Evolutionary conservation across 2,329 filamentous ascomycete species (phyloP).

Genomic region (Botrytis paeoniae): DNA sequence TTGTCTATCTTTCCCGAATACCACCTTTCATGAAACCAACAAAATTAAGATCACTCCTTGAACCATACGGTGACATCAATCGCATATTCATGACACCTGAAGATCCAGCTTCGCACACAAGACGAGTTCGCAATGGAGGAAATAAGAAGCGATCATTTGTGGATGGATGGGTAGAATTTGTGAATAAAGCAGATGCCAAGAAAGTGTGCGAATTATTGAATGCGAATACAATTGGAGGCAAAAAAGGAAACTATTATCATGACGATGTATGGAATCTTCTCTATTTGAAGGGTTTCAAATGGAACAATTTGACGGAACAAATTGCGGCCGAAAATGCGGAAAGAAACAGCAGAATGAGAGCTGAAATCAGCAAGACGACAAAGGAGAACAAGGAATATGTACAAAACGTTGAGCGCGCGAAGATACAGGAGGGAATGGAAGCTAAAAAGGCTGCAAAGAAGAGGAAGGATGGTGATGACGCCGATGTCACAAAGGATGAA

Average conservation of each 20-base stretch:
- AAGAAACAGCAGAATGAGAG: conserved; percentile 68
- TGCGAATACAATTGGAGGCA: conserved; percentile 73
- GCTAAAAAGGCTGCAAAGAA: conserved; percentile 52
- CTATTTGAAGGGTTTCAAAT: conserved; percentile 82
- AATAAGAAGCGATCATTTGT: conserved; percentile 81
- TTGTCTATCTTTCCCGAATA: conserved; percentile 79
- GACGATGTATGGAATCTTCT: conserved; percentile 85
- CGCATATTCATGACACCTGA: conserved; percentile 79
- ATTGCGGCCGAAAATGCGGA: conserved; percentile 81
- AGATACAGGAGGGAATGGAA: conserved; percentile 74
- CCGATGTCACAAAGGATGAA: conserved; percentile 29
- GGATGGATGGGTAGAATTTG: conserved; percentile 85
- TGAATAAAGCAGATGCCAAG: conserved; percentile 73
- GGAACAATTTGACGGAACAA: conserved; percentile 70
- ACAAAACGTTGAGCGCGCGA: conserved; percentile 73
- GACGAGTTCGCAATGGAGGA: conserved; percentile 68
- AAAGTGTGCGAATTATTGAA: conserved; percentile 74
- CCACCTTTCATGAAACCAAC: conserved; percentile 86
- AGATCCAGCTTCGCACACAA: conserved; percentile 61
- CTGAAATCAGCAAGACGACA: conserved; percentile 72
- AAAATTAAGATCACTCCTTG: conserved; percentile 71
- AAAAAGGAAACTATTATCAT: conserved; percentile 79
- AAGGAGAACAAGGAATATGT: conserved; percentile 81
- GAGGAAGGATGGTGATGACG: conserved; percentile 37
- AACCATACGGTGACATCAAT: conserved; percentile 72